Conservation (phyloP, 73 alveolate genomes). For the Paramecium sonneborni region DNA sequence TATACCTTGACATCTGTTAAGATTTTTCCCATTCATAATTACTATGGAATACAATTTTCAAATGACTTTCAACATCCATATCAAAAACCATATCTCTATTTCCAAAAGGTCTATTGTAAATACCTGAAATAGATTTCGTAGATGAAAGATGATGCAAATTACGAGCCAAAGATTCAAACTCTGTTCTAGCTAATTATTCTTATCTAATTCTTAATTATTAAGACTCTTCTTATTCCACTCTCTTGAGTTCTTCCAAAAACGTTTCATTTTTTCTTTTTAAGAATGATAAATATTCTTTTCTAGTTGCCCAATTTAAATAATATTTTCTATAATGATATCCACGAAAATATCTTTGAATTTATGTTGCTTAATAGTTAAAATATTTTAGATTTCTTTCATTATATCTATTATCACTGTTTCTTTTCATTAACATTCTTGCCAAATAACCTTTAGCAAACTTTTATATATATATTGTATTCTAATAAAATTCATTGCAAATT, state of each 20-base stretch:
- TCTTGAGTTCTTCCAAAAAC: constrained; percentile 67
- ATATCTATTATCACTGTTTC: constrained; percentile 35
- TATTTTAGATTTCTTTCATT: constrained; percentile 32
- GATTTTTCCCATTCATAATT: constrained; percentile 26
- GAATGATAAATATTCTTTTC: neutral
- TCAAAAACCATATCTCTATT: constrained; percentile 82
- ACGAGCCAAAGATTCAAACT: constrained; percentile 78
- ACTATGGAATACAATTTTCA: constrained; percentile 63
- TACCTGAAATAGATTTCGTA: constrained; percentile 87
- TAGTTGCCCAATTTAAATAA: neutral
- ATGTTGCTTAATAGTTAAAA: neutral
- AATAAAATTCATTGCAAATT: neutral
- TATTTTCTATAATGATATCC: constrained; percentile 43
- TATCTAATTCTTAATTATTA: constrained; percentile 37
- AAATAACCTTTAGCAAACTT: neutral
- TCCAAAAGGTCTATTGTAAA: constrained; percentile 86
- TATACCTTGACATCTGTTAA: constrained; percentile 11
- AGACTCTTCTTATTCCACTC: constrained; percentile 68
- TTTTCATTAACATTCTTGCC: constrained; percentile 23
- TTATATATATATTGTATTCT: neutral
- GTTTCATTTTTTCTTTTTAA: constrained; percentile 44
- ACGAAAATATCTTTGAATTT: neutral
- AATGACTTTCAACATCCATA: constrained; percentile 86
- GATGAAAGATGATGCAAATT: constrained; percentile 86
- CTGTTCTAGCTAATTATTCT: constrained; percentile 80